These are phyloP conservation scores for Pharnaceum exiguum DNA, from an alignment of 148 eudicot species.

Conservation along the genomic window DNA sequence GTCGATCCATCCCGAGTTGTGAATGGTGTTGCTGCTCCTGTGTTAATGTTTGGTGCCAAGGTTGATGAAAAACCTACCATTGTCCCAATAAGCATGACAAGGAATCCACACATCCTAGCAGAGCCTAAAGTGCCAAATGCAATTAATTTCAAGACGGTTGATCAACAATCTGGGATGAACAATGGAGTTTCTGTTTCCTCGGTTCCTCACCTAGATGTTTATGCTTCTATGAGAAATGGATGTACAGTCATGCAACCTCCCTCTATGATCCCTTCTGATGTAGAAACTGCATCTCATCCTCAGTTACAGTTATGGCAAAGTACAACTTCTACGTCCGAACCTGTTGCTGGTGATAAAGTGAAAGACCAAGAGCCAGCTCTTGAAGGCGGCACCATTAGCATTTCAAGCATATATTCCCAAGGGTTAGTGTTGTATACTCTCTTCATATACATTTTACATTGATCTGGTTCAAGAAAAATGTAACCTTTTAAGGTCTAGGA, in stretches of 20 bases:
- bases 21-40: conserved; percentile 35
- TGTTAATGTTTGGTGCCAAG: conserved; percentile 41
- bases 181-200: conserved; percentile 30
- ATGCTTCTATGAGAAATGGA: conserved; percentile 31
- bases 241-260: conserved; percentile 33
- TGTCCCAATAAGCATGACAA: conserved; percentile 29
- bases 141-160: conserved; percentile 32
- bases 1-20: conserved; percentile 41
- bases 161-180: conserved; percentile 34
- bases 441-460: not conserved
- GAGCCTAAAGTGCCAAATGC: conserved; percentile 36
- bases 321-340: conserved; percentile 34
- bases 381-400: conserved; percentile 82
- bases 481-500: not conserved
- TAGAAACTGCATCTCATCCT: conserved; percentile 36
- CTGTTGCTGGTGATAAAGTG: conserved; percentile 33
- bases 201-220: conserved; percentile 37
- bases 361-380: conserved; percentile 56
- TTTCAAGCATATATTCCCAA: conserved; percentile 85
- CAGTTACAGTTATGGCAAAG: conserved; percentile 45
- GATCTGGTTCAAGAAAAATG: not conserved
- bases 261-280: conserved; percentile 32
- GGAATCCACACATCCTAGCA: conserved; percentile 30
- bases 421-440: conserved; percentile 45
- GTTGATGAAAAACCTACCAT: conserved; percentile 37